Percentiles rank a stretch among this genome's conserved stretches.
Conservation (phyloP, 768 basidiomycete species). For the Kondoa subrosea region DNA sequence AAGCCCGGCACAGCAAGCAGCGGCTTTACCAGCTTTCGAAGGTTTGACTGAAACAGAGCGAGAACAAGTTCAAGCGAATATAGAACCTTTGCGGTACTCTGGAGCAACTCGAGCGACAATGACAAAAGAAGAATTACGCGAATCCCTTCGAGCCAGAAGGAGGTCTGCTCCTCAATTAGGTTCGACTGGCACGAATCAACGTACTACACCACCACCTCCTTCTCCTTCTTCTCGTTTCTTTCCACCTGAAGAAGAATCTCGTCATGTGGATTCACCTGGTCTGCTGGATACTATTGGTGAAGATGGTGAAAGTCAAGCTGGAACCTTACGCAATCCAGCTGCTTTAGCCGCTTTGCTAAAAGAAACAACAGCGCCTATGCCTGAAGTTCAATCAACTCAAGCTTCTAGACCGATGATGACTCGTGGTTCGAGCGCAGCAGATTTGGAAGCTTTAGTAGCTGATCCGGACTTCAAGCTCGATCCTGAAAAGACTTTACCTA, state of each 20-base stretch:
- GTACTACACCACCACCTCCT: neutral
- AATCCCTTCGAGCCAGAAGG: neutral
- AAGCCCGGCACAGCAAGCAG: neutral
- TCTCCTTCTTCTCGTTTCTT: neutral
- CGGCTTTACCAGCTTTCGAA: neutral
- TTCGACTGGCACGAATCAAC: no score
- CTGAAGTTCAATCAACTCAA: neutral
- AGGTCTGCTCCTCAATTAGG: neutral
- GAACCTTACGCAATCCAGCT: slow-evolving; percentile 16
- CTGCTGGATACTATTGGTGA: slow-evolving; percentile 28
- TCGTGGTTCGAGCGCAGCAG: neutral
- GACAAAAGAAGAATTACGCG: neutral
- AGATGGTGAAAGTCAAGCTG: slow-evolving; percentile 28
- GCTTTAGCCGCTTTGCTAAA: neutral
- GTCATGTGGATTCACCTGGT: neutral
- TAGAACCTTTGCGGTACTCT: slow-evolving; percentile 1
- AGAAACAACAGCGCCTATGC: neutral
- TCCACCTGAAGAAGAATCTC: neutral
- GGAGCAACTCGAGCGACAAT: neutral
- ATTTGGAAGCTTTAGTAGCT: neutral
- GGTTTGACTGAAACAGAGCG: neutral
- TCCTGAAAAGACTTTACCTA: neutral
- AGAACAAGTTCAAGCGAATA: neutral
- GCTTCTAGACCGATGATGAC: neutral
- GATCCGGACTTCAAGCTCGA: neutral